A percentile compares a stretch with the other conserved stretches of the same genome.
Conservation (phyloP, 495 filamentous ascomycete species). For the Zalerion maritima region DNA sequence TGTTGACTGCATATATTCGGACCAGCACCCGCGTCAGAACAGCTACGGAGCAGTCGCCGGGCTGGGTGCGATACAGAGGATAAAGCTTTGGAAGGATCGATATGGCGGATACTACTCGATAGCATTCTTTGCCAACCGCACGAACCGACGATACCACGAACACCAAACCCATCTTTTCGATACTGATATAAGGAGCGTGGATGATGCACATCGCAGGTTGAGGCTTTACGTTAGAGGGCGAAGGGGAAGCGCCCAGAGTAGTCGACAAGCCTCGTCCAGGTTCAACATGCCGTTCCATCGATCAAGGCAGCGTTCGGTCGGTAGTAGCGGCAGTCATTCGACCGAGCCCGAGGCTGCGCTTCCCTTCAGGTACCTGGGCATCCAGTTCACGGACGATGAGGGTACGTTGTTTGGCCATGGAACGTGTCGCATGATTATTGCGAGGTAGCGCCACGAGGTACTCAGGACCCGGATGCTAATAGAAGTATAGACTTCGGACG, state of each 20-base stretch:
- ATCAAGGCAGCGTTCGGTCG: slow-evolving; percentile 4
- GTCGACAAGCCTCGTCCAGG: slow-evolving; percentile 10
- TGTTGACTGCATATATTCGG: slow-evolving; percentile 22
- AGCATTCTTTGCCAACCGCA: slow-evolving; percentile 20
- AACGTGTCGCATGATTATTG: not conserved
- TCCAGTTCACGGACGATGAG: slow-evolving; percentile 18
- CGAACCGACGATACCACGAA: slow-evolving; percentile 17
- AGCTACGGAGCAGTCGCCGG: slow-evolving; percentile 20
- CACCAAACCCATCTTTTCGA: slow-evolving; percentile 19
- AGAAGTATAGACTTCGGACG: slow-evolving; percentile 13
- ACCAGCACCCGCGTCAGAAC: slow-evolving; percentile 18
- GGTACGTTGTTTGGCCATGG: slow-evolving; percentile 3
- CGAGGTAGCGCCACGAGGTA: slow-evolving; percentile 3
- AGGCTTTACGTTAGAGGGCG: slow-evolving; percentile 14
- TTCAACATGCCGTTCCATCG: slow-evolving; percentile 13
- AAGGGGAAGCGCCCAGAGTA: slow-evolving; percentile 15
- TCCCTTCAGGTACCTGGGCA: slow-evolving; percentile 14
- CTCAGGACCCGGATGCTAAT: too few relatives aligned
- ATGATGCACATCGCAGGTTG: slow-evolving; percentile 17
- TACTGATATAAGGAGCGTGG: slow-evolving; percentile 13
- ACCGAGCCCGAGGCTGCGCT: slow-evolving; percentile 1
- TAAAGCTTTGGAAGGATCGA: slow-evolving; percentile 23
- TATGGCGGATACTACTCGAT: slow-evolving; percentile 19
- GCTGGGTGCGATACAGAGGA: slow-evolving; percentile 20
- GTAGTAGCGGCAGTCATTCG: slow-evolving; percentile 1